These are phyloP conservation scores for Sclerotiophoma versabilis DNA, from an alignment of 2,329 filamentous ascomycete genomes.

Conservation along the genomic window DNA sequence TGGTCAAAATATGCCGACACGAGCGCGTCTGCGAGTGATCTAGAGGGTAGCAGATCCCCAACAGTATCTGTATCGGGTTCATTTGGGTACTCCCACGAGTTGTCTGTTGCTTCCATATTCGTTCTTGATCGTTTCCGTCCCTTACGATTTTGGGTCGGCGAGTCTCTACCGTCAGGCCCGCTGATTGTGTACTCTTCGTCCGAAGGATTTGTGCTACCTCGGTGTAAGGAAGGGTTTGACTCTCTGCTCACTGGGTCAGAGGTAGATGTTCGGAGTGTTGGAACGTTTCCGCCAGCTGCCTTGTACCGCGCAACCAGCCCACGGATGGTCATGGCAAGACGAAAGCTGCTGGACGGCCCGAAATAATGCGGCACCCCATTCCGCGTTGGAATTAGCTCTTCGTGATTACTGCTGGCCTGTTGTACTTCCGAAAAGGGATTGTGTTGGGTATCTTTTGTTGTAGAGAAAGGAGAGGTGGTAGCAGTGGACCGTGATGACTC, in stretches of 20 bases:
- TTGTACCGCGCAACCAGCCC: conserved; percentile 32
- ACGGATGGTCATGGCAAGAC: conserved; percentile 32
- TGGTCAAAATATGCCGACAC: conserved; percentile 51
- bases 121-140: conserved; percentile 28
- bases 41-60: conserved; percentile 43
- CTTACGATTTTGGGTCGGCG: conserved; percentile 9
- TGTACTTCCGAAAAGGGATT: conserved; percentile 26
- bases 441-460: conserved; percentile 18
- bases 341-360: conserved; percentile 37
- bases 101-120: conserved; percentile 23
- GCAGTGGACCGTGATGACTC: conserved; percentile 15
- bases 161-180: background rate
- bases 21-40: conserved; percentile 48
- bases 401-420: conserved; percentile 15
- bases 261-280: conserved; percentile 6
- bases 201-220: conserved; percentile 24
- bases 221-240: conserved; percentile 13
- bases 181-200: conserved; percentile 29
- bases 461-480: conserved; percentile 16
- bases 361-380: conserved; percentile 36
- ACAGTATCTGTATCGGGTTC: conserved; percentile 19
- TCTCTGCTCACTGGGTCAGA: conserved; percentile 16
- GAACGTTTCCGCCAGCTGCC: conserved; percentile 19
- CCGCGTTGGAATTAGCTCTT: conserved; percentile 29
- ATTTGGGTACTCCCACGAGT: conserved; percentile 17